Evolutionary conservation across 192 early-diverging fungal genomes (phyloP).

Genomic region (Coemansia sp.): DNA sequence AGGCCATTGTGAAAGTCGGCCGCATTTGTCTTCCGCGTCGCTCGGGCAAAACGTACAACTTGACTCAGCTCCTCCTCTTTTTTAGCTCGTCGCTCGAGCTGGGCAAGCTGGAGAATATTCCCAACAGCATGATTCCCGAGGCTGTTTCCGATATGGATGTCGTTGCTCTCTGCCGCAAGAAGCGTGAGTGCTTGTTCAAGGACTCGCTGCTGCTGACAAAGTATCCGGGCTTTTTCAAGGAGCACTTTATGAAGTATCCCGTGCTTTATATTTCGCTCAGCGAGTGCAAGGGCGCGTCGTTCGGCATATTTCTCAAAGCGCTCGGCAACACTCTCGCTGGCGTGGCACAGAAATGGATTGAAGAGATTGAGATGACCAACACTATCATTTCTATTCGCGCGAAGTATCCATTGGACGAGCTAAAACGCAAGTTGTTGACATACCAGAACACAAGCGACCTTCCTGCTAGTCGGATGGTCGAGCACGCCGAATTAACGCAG

Average conservation of each 20-base stretch:
- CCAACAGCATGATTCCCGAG: slow-evolving; percentile 11
- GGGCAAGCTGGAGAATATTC: slow-evolving; percentile 11
- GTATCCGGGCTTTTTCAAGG: slow-evolving; percentile 34
- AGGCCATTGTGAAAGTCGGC: slow-evolving; percentile 24
- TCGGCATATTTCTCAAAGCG: slow-evolving; percentile 20
- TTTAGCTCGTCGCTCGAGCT: slow-evolving; percentile 40
- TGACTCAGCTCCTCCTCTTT: slow-evolving; percentile 44
- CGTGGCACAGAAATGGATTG: not conserved
- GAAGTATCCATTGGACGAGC: too few species aligned
- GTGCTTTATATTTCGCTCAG: slow-evolving; percentile 42
- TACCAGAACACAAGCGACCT: not conserved
- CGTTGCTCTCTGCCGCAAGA: slow-evolving; percentile 25
- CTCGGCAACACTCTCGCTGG: slow-evolving; percentile 14
- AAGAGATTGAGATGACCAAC: not conserved
- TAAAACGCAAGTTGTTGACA: not conserved
- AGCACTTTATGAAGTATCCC: slow-evolving; percentile 52
- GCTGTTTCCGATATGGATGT: slow-evolving; percentile 16
- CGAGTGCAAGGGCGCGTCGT: slow-evolving; percentile 10
- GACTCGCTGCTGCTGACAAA: slow-evolving; percentile 33
- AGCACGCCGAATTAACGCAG: not conserved
- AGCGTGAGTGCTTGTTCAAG: slow-evolving; percentile 42
- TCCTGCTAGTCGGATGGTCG: too few species aligned
- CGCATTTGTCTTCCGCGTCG: slow-evolving; percentile 44
- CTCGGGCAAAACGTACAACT: slow-evolving; percentile 52
- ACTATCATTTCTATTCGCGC: too few species aligned